These are phyloP conservation scores for Toxicodendron radicans DNA, from an alignment of 345 rosid species.

Conservation along the genomic window DNA sequence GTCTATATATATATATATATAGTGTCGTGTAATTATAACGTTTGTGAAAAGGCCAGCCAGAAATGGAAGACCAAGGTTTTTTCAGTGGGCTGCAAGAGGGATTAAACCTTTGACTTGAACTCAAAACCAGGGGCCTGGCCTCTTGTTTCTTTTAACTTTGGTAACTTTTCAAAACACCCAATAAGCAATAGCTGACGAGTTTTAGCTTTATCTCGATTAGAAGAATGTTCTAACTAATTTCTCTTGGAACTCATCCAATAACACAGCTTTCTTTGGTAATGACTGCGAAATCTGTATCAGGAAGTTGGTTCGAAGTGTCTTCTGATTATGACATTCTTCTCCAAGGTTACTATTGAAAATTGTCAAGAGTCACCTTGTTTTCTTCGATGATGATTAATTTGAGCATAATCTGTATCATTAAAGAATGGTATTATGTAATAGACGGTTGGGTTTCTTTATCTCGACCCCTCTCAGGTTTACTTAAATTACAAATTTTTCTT, in stretches of 20 bases:
- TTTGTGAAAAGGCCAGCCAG: background rate
- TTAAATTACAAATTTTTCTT: too few relatives aligned
- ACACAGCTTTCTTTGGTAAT: background rate
- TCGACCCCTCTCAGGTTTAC: too few relatives aligned
- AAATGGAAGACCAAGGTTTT: background rate
- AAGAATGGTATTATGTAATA: too few relatives aligned
- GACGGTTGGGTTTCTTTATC: too few relatives aligned
- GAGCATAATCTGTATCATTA: too few relatives aligned
- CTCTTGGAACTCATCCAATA: background rate
- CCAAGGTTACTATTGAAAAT: background rate
- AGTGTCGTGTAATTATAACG: too few relatives aligned
- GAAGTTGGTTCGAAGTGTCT: background rate
- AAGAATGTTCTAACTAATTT: background rate
- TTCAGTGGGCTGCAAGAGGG: slow-evolving; percentile 26
- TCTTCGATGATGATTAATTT: too few relatives aligned
- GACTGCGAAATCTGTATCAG: background rate
- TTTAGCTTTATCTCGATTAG: background rate
- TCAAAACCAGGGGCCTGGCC: slow-evolving; percentile 47
- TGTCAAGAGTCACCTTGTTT: background rate
- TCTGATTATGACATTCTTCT: background rate
- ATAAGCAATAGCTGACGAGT: background rate
- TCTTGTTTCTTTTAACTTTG: slow-evolving; percentile 31
- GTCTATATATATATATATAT: too few relatives aligned
- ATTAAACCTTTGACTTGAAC: slow-evolving; percentile 7
- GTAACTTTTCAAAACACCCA: slow-evolving; percentile 16